phyloP scores from a whole-genome alignment of 768 basidiomycete genomes.

The Agrocybe pediades region DNA sequence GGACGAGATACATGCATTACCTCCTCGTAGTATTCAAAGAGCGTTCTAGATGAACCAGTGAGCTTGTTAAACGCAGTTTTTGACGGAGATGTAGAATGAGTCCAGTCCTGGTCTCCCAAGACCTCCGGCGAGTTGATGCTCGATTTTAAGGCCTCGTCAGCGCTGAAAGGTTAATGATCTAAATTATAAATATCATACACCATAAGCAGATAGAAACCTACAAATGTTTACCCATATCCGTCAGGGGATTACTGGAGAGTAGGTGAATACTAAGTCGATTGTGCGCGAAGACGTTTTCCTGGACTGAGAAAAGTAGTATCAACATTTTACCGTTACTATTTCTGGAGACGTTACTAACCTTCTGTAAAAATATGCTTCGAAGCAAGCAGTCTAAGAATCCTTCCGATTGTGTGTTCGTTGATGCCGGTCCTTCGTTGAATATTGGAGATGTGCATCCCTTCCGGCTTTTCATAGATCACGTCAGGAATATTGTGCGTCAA shows the following conservation, averaged over 20 bases:
- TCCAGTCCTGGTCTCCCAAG: background rate
- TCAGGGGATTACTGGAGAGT: too few species aligned
- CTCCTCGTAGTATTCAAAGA: background rate
- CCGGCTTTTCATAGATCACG: background rate
- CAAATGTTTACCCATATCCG: too few species aligned
- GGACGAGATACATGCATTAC: background rate
- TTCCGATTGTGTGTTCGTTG: background rate
- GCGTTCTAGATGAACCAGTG: background rate
- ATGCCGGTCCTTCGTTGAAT: background rate
- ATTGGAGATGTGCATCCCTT: background rate
- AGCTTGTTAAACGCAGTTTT: background rate
- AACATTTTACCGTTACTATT: too few species aligned
- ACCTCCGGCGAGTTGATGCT: background rate
- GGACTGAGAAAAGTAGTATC: too few species aligned
- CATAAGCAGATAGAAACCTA: too few species aligned
- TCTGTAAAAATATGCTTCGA: background rate
- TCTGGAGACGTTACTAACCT: background rate
- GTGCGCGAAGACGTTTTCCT: too few species aligned
- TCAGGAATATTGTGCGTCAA: slow-evolving; percentile 13
- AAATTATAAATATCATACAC: background rate
- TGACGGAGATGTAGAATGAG: background rate
- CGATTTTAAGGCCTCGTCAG: background rate
- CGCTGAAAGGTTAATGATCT: background rate
- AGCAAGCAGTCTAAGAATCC: background rate
- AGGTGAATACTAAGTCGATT: too few species aligned